phyloP scores from a whole-genome alignment of 306 rosid genomes.

The Cucurbita maxima region DNA sequence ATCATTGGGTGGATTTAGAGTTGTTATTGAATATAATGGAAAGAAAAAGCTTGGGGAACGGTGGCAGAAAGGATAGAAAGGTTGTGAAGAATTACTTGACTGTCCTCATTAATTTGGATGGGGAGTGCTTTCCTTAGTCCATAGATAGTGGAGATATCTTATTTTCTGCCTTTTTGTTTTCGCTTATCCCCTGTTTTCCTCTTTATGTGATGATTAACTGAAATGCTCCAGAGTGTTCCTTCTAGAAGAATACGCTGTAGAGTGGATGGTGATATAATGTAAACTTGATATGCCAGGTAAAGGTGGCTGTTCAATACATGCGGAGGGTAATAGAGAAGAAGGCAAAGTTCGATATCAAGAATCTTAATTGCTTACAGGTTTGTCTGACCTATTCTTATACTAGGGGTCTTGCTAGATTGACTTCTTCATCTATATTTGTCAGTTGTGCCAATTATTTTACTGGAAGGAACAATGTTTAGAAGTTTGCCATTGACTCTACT shows the following conservation, averaged over 20 bases:
- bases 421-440: background rate
- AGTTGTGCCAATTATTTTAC: background rate
- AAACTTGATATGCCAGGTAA: slow-evolving; percentile 39
- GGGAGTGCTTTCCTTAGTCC: background rate
- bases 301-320: slow-evolving; percentile 92
- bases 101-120: background rate
- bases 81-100: background rate
- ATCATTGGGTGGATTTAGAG: background rate
- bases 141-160: background rate
- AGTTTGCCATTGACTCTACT: background rate
- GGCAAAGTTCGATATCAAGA: slow-evolving; percentile 92
- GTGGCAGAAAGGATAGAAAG: background rate
- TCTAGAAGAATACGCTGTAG: background rate
- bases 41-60: background rate
- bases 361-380: slow-evolving; percentile 83
- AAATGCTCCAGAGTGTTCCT: background rate
- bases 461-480: background rate
- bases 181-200: background rate
- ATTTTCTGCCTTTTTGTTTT: background rate
- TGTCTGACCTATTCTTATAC: slow-evolving; percentile 6
- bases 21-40: background rate
- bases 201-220: background rate
- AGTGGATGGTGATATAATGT: background rate
- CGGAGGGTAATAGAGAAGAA: slow-evolving; percentile 82
- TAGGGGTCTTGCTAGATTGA: slow-evolving; percentile 4